Base-by-base conservation (phyloP, 2,329 filamentous ascomycete genomes). In the Aspergillus sclerotialis region DNA sequence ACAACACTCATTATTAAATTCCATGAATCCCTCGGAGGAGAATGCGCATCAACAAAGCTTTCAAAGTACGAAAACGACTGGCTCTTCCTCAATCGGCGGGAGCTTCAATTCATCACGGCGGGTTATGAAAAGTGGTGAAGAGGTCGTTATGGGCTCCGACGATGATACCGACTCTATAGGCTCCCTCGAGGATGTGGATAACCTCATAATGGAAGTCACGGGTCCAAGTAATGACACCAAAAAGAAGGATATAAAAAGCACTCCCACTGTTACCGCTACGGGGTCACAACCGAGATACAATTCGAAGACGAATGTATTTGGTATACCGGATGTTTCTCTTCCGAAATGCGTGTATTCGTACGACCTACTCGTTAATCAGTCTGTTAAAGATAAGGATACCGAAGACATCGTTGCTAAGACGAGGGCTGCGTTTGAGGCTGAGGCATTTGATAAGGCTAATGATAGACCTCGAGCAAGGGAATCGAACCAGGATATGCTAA, bases 61-160 rank as follows among this genome's bases (percentile, higher is more conserved):
- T 27, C 41, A 42, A 28, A 49, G 46, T 25, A 36, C 38, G 4
- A 44, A 35, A 7, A 42, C 44, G 9, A 25, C 32, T 5, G 36
- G 32, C 11, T 37, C 40, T 11, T 48, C 46, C 7, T 48, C 46
- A 19, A 24, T 48, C 4, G 48, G 37, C 16, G 37, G 38, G 24
- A 54, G 49, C 33, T 49, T 52, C 25, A 45, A 37, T 26, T 51
- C 48, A 31, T 63, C 68, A 38, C 65, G 76, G 55, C 67, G 76
- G 47, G 60, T 76, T 9, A 64, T 81, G 36, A 82, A 66, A 38
- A 64, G 72, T 46, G 75, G 75, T 3, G 55, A 68, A 34, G 58
- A 69, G 36, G 55, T 70, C 3, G 66, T 89, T 26, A 71, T 70
- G 29, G 80, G 76, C 35, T 88, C 84, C 0, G 84, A 89, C 49